These are phyloP conservation scores for Geotrichum reessii DNA, from an alignment of 1,139 yeast genomes.

Conservation along the genomic window DNA sequence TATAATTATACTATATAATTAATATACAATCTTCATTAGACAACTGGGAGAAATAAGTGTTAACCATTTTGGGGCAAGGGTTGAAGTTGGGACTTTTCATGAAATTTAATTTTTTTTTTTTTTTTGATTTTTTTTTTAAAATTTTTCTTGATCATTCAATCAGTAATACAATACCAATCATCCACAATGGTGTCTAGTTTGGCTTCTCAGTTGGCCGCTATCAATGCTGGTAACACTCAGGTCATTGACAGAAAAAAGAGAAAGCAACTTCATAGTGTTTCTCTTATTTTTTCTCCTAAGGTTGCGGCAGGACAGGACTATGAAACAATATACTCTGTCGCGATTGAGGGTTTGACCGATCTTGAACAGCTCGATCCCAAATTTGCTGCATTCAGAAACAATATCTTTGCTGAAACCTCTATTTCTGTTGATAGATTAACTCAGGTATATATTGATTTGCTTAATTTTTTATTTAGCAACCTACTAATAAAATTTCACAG, in stretches of 20 bases:
- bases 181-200: conserved; percentile 43
- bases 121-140: background rate
- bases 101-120: background rate
- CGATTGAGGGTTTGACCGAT: conserved; percentile 72
- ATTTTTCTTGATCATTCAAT: background rate
- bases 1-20: background rate
- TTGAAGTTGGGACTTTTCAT: conserved; percentile 8
- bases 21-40: background rate
- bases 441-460: conserved; percentile 40
- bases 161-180: background rate
- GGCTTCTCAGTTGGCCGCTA: conserved; percentile 74
- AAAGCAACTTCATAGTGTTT: conserved; percentile 80
- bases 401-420: conserved; percentile 79
- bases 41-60: background rate
- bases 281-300: conserved; percentile 79
- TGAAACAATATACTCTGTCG: conserved; percentile 68
- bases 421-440: conserved; percentile 72
- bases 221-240: conserved; percentile 62
- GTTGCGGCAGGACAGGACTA: conserved; percentile 91
- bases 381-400: conserved; percentile 59
- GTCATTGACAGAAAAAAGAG: conserved; percentile 83
- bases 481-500: conserved; percentile 21
- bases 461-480: background rate
- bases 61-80: conserved; percentile 7
- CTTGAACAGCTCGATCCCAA: conserved; percentile 66